Base-by-base conservation (phyloP, 345 rosid genomes). In the Rhizophora apiculata region DNA sequence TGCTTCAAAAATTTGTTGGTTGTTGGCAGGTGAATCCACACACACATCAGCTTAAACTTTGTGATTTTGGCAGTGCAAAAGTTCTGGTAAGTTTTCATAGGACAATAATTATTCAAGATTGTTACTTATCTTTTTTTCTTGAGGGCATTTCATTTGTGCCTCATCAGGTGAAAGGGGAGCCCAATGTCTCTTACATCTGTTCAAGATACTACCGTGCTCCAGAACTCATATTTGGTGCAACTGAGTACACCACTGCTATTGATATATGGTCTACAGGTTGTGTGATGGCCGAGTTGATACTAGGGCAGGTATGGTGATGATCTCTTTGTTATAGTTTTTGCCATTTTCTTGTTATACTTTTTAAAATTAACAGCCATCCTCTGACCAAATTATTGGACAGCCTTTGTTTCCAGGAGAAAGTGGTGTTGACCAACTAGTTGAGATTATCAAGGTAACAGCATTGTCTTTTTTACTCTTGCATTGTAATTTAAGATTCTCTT, bases 191-290 rank as follows among this genome's bases (percentile, higher is more conserved):
- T 16, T 93, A 93, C 75, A 93, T 93, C 68, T 93, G 98, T 76
- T 93, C 98, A 54, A 83, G 97, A 81, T 93, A 91, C 68, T 93
- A 91, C 65, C 94, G 98, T 56, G 98, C 98, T 60, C 98, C 98
- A 36, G 98, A 94, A 72, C 91, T 94, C 68, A 94, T 91, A 62
- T 94, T 94, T 83, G 98, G 97, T 69, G 97, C 97, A 46, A 89
- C 95, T 0, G 97, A 91, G 77, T 94, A 94, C 82, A 94, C 98
- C 72, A 91, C 91, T 62, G 96, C 98, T 1, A 94, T 94, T 66
- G 98, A 94, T 80, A 89, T 94, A 80, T 94, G 98, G 98, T 94
- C 98, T 61, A 82, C 91, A 4, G 98, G 98, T 53, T 94, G 98
- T 72, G 98, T 94, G 65, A 88, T 94, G 96, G 97, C 97, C 8